Conservation (phyloP, 2,329 filamentous ascomycete genomes). For the Macrophomina tecta region DNA sequence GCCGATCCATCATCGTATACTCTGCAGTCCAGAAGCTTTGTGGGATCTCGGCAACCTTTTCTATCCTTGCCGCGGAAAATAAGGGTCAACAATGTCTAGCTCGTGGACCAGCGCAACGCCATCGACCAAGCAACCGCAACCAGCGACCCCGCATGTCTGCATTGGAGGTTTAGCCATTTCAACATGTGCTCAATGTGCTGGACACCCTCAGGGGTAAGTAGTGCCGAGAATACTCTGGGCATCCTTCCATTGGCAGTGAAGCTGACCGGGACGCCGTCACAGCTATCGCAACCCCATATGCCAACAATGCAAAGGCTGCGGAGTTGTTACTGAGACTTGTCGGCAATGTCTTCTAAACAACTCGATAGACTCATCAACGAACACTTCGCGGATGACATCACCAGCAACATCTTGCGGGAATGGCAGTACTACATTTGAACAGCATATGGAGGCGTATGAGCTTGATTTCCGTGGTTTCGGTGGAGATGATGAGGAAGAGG, state of each 20-base stretch:
- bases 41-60: not conserved
- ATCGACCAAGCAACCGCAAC: not conserved
- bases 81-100: not conserved
- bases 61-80: not conserved
- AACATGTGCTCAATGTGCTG: slow-evolving; percentile 25
- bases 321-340: slow-evolving; percentile 20
- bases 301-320: slow-evolving; percentile 24
- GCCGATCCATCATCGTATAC: not conserved
- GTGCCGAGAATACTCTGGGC: not conserved
- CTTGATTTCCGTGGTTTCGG: not conserved
- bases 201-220: slow-evolving; percentile 27
- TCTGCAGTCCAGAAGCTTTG: not conserved
- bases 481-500: not conserved
- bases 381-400: slow-evolving; percentile 18
- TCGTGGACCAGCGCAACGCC: slow-evolving; percentile 5
- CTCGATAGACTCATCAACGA: slow-evolving; percentile 1
- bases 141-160: slow-evolving; percentile 18
- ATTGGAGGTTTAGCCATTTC: slow-evolving; percentile 23
- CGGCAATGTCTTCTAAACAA: slow-evolving; percentile 22
- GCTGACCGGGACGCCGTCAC: not conserved
- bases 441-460: not conserved
- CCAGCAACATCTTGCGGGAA: slow-evolving; percentile 11
- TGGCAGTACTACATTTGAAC: not conserved
- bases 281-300: slow-evolving; percentile 28
- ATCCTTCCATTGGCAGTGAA: too few relatives aligned